Evolutionary conservation across 1,284 basidiomycete genomes (phyloP), one percentile per base, ranked within the genome.

Genomic region (Cutaneotrichosporon sp.): DNA sequence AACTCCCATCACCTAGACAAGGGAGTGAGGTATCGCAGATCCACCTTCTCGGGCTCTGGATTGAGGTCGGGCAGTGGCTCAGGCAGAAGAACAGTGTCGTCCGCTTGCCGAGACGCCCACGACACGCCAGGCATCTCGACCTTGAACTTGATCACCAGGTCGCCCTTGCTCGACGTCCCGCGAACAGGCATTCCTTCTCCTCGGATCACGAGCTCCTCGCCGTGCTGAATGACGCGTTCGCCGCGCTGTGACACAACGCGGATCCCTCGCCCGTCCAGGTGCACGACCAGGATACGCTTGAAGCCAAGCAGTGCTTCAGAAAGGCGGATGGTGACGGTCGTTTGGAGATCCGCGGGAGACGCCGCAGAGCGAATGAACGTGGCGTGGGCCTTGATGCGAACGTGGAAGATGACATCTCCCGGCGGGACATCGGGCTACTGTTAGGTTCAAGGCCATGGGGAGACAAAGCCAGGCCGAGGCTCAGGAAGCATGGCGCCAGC

Each of bases 231-330:
- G 35, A 91, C 82, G 23, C 71, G 54, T 70, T 87, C 88, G 39
- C 86, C 84, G 2, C 82, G 78, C 9, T 84, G 85, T 57, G 82
- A 85, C 1, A 81, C 76, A 14, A 93, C 81, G 43, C 83, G 83
- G 49, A 96, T 80, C 7, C 90, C 90, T 14, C 89, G 83, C 2
- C 90, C 90, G 69, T 97, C 91, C 22, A 97, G 80, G 71, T 97
- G 91, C 13, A 85, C 87, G 52, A 96, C 76, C 17, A 93, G 76
- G 58, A 94, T 84, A 18, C 91, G 83, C 49, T 84, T 86, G 75
- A 97, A 91, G 15, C 91, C 91, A 43, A 93, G 80, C 10, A 97
- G 80, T 3, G 91, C 87, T 74, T 97, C 92, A 7, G 90, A 92
- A n/a, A 96, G 78, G 1, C 88, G 90, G 56, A 97, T 85, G 37